Base-by-base conservation (phyloP, 805 yeast species). In the Naumovozyma dairenensis region DNA sequence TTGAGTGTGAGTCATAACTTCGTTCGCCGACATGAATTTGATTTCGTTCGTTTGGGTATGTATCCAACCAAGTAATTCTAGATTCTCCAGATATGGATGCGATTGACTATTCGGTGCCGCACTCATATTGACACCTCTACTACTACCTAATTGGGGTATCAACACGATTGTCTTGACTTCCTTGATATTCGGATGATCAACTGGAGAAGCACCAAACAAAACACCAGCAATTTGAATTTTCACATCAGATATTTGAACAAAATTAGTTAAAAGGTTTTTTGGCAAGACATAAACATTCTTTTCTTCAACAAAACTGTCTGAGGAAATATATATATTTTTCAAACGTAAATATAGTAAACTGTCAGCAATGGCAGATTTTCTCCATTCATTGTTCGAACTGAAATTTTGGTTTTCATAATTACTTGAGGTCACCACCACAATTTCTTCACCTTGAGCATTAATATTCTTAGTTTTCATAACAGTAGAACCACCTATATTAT, bases 391-490 rank as follows among this genome's bases (percentile, higher is more conserved):
- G 53, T 75, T 78, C 1, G 96, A 83, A 29, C 78, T 67, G 53
- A 92, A 92, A 12, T 78, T 62, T 60, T 76, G 78, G 48, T 84
- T 92, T 54, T 86, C 98, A 52, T 82, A 87, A 42, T 75, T 75
- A 13, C 87, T 76, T 0, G 97, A 86, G 0, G 97, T 86, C 20
- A 89, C 95, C 0, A 95, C 89, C 27, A 82, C 80, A 48, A 92
- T 89, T 48, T 87, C 93, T 52, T 92, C 98, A 21, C 99, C 99
- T 50, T 87, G 96, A 2, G 83, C 94, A 51, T 85, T 92, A 17
- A 77, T 77, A 0, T 94, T 81, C 36, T 77, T 80, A 0, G 94
- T 77, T 46, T 84, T 86, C 45, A 79, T 69, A 0, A 94, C 92
- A 1, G 86, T 73, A 21, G 78, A 60, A 43, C 80, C 79, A 37